Base-by-base conservation (phyloP, 768 basidiomycete genomes). In the Jaapia argillacea region DNA sequence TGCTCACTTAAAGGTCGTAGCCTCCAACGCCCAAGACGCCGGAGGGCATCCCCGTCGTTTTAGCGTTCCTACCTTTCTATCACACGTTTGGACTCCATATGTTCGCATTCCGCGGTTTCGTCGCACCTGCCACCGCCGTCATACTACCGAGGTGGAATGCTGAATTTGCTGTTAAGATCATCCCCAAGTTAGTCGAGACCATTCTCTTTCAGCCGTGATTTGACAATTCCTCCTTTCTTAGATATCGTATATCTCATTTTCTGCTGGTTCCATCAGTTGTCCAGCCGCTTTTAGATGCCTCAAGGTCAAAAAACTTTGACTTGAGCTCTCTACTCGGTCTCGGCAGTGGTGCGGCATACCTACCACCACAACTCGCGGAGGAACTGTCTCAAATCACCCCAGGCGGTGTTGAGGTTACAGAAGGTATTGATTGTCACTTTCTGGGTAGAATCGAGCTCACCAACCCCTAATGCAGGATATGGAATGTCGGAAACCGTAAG, bases 401-500 rank as follows among this genome's bases (percentile, higher is more conserved):
- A 0, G 45, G 53, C 22, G 58, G 65, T 4, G 53, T 58, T 0
- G 49, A 54, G 0, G 54, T 75, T 5, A 36, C 48, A 0, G 73
- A 76, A 67, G 81, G 79, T 79, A 36, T 12, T 38, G 37, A 21
- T 38, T 10, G 22, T 38, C 37, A 7, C 13, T 10, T 7, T 21
- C 20, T 12, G 20, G 10, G 10, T 22, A 7, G 10, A 21, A 38
- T 38, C 37, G 37, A 7, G 22, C 21, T 16, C 7, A 38, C 16
- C 44, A n/a, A n/a, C n/a, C n/a, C n/a, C n/a, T n/a, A n/a, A n/a
- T n/a, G n/a, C n/a, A 81, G 82, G 81, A 0, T 86, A 83, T 50
- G 85, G 85, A 18, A 74, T 83, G 71, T 81, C 81, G 0, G 81
- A 84, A 68, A 58, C 58, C 41, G 81, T 81, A 54, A 41, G 81